These are phyloP conservation scores for Xylaria sp. DNA, from an alignment of 2,329 filamentous ascomycete genomes.

Conservation along the genomic window DNA sequence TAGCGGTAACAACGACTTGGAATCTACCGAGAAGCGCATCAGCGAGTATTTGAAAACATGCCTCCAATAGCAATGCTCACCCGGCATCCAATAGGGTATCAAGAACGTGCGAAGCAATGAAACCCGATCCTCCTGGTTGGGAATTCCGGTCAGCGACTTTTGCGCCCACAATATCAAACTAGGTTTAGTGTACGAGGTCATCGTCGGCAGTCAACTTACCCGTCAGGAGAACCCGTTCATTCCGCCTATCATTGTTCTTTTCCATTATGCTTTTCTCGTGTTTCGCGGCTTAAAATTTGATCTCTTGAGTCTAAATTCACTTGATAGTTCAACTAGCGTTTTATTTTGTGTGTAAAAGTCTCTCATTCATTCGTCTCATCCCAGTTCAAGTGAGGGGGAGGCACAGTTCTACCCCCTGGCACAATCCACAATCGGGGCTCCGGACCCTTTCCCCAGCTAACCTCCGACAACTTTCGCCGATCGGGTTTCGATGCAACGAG, in stretches of 20 bases:
- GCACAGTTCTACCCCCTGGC: neutral
- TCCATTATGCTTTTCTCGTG: slow-evolving; percentile 12
- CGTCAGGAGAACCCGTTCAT: slow-evolving; percentile 46
- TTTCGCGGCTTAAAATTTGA: neutral
- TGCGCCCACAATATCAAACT: neutral
- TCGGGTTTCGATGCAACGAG: neutral
- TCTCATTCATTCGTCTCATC: neutral
- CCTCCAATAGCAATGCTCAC: slow-evolving; percentile 44
- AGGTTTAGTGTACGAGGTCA: neutral
- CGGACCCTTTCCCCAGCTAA: slow-evolving; percentile 29
- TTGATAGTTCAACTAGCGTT: neutral
- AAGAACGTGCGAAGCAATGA: slow-evolving; percentile 66
- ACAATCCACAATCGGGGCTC: slow-evolving; percentile 21
- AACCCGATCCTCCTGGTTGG: slow-evolving; percentile 61
- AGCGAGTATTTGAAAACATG: slow-evolving; percentile 56
- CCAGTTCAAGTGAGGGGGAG: slow-evolving; percentile 5
- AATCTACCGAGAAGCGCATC: slow-evolving; percentile 48
- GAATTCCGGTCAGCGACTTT: slow-evolving; percentile 9
- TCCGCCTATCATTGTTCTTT: neutral
- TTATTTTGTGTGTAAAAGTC: neutral
- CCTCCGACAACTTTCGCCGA: slow-evolving; percentile 16
- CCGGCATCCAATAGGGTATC: slow-evolving; percentile 58
- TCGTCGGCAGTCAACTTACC: slow-evolving; percentile 37
- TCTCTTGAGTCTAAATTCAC: neutral
- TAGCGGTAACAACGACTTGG: slow-evolving; percentile 59